Evolutionary conservation across 2,329 filamentous ascomycete species (phyloP).

Genomic region (Nakataea oryzae): DNA sequence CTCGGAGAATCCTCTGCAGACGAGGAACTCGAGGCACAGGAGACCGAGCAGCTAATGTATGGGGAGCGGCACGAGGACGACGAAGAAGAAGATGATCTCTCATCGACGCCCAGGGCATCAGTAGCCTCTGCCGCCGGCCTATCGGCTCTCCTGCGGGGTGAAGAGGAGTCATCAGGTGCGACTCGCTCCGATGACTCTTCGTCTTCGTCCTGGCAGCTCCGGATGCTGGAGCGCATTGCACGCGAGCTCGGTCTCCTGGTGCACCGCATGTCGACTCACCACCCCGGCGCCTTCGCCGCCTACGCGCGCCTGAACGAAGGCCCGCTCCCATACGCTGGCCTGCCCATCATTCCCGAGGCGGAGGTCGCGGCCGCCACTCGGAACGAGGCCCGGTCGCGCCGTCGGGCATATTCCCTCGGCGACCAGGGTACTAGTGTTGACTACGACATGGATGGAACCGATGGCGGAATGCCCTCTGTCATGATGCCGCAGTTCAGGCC

Average conservation of each 20-base stretch:
- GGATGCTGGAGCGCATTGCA: constrained; percentile 74
- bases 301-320: constrained; percentile 58
- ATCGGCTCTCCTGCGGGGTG: constrained; percentile 4
- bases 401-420: constrained; percentile 7
- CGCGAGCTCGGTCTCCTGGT: constrained; percentile 78
- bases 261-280: constrained; percentile 58
- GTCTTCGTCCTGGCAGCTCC: constrained; percentile 53
- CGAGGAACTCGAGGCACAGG: constrained; percentile 18
- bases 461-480: constrained; percentile 17
- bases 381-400: constrained; percentile 16
- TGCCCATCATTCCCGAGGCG: constrained; percentile 53
- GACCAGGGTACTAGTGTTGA: constrained; percentile 9
- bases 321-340: constrained; percentile 66
- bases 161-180: constrained; percentile 22
- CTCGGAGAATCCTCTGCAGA: constrained; percentile 68
- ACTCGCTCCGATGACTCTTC: background rate
- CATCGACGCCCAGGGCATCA: constrained; percentile 35
- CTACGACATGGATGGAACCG: constrained; percentile 5
- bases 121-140: background rate
- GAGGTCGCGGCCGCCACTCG: constrained; percentile 17
- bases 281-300: constrained; percentile 81
- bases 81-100: constrained; percentile 8
- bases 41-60: background rate
- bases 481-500: constrained; percentile 35
- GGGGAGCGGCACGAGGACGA: background rate